Conservation (phyloP, 441 rosid species). For the Mallotus japonicus region DNA sequence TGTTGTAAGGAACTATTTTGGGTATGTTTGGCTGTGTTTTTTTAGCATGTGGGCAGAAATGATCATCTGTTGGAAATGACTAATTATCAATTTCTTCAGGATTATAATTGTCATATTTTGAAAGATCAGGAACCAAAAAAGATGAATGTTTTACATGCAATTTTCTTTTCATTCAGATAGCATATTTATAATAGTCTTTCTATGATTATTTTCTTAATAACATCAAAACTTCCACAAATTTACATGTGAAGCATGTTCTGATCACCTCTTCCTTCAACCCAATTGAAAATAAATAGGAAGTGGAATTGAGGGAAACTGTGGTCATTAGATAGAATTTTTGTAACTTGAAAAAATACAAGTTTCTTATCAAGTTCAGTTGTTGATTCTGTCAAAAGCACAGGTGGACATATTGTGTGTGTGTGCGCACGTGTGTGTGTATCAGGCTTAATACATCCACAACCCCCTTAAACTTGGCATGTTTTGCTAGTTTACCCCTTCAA, state of each 20-base stretch:
- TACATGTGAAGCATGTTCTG: background rate
- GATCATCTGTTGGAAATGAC: background rate
- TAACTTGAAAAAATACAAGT: background rate
- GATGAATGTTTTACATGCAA: background rate
- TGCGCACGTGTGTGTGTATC: too few relatives aligned
- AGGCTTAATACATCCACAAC: too few relatives aligned
- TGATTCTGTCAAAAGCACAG: background rate
- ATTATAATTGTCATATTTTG: background rate
- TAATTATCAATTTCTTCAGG: too few relatives aligned
- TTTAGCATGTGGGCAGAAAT: background rate
- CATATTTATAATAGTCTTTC: background rate
- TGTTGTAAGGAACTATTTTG: background rate
- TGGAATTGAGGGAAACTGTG: background rate
- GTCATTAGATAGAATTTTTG: background rate
- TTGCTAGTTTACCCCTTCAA: too few relatives aligned
- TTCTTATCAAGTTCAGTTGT: background rate
- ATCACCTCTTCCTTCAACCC: too few relatives aligned
- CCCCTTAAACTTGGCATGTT: too few relatives aligned
- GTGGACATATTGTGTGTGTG: too few relatives aligned
- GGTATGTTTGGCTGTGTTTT: background rate
- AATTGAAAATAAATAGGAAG: background rate
- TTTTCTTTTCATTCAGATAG: background rate
- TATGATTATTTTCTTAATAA: background rate
- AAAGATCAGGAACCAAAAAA: background rate
- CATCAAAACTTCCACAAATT: background rate